Base-by-base conservation (phyloP, 331 rosid genomes). In the Ulmus americana region DNA sequence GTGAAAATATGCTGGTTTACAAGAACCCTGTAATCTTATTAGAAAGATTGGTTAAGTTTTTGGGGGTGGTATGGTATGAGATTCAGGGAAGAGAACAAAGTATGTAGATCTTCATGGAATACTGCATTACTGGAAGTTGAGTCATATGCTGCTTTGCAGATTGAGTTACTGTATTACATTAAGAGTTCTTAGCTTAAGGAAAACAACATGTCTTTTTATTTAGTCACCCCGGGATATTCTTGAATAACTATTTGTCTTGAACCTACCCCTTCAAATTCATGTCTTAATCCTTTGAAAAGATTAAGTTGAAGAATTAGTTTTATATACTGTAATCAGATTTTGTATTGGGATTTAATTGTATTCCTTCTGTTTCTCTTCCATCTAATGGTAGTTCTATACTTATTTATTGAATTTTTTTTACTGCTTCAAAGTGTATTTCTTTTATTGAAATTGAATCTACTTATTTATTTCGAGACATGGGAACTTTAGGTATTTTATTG, bases 401-500 rank as follows among this genome's bases (percentile, higher is more conserved):
- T 51, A 16, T 61, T 12, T 18, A 3, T 48, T 5, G 22, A 39
- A 8, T 69, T 8, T 16, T 16, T 43, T 58, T 59, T 49, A 7
- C 47, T 68, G 11, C 42, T 39, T 42, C 16, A 40, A 59, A 63
- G 22, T 20, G 7, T 39, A 7, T 69, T 67, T 10, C 41, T 45
- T 69, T 56, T 52, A 57, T 35, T 52, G 12, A 15, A 43, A 54
- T 61, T 77, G 71, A 22, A 64, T 69, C 45, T 46, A 7, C 84
- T 88, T 73, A 83, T 73, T 64, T 72, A 73, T 72, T 76, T 91
- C 66, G 49, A 69, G 73, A 70, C 70, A 22, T 72, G 80, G 35
- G 69, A 81, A 80, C 70, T 61, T 58, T 84, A 94, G 99, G 97
- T 94, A 94, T 82, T 94, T 94, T 78, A 94, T 94, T 84, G 99